Evolutionary conservation across 148 eudicot species (phyloP).

Genomic region (Persicaria tinctoria): DNA sequence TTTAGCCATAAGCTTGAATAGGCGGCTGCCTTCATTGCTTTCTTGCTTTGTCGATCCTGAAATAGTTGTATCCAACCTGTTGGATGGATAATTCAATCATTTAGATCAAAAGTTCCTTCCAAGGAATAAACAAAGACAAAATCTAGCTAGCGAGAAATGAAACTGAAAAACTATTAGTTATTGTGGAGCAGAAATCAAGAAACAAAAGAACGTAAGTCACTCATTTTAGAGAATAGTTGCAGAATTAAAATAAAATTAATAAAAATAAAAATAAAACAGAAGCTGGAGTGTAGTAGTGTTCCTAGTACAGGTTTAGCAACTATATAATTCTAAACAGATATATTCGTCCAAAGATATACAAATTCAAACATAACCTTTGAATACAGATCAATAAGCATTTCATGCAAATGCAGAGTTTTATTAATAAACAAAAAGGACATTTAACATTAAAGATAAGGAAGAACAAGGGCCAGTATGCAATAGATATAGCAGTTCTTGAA

Average conservation of each 20-base stretch:
- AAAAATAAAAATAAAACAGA: background rate
- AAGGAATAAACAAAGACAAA: background rate
- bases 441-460: background rate
- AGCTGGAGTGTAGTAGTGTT: background rate
- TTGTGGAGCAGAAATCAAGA: background rate
- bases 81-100: background rate
- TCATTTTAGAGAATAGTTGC: background rate
- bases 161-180: background rate
- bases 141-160: background rate
- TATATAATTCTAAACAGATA: background rate
- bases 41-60: conserved; percentile 91
- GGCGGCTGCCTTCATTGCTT: conserved; percentile 86
- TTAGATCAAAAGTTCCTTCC: background rate
- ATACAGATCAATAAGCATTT: background rate
- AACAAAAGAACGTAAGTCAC: background rate
- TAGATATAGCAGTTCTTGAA: background rate
- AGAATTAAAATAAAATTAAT: background rate
- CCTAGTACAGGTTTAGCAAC: background rate
- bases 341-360: background rate
- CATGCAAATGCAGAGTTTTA: background rate
- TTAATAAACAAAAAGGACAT: background rate
- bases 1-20: conserved; percentile 89
- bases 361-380: background rate
- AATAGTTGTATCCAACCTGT: conserved; percentile 96
- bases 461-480: background rate